A percentile compares a stretch with the other conserved stretches of the same genome.
These are phyloP conservation scores for Trifolium fragiferum DNA, from an alignment of 306 rosid species.

Conservation along the genomic window DNA sequence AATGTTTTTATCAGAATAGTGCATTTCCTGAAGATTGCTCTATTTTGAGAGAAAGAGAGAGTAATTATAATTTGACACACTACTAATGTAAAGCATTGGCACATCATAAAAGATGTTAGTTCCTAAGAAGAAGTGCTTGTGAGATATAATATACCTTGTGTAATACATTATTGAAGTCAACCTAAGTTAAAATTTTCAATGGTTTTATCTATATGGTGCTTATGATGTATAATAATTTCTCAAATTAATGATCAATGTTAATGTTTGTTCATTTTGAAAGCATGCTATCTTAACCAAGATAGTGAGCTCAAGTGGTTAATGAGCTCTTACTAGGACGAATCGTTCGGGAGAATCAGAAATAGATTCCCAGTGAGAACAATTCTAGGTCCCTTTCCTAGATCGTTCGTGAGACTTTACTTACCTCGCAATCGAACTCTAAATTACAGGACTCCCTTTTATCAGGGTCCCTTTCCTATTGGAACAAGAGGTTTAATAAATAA, in stretches of 20 bases:
- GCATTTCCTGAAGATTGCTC: conserved; percentile 15
- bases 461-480: too few relatives aligned
- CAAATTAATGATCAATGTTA: not conserved
- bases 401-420: too few relatives aligned
- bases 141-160: not conserved
- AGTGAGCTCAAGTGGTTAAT: too few relatives aligned
- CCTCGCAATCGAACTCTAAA: too few relatives aligned
- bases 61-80: conserved; percentile 1
- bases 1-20: conserved; percentile 5
- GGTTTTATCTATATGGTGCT: not conserved
- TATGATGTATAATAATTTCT: not conserved
- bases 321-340: too few relatives aligned
- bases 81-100: conserved; percentile 1
- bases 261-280: not conserved
- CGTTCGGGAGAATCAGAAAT: too few relatives aligned
- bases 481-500: too few relatives aligned
- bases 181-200: not conserved
- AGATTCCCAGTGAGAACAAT: too few relatives aligned
- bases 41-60: not conserved
- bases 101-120: not conserved
- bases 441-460: too few relatives aligned
- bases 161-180: not conserved
- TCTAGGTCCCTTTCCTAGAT: too few relatives aligned
- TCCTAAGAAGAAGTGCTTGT: conserved; percentile 23
- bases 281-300: not conserved